Conservation (phyloP, 305 asterid genomes). For the Solanum chacoense region DNA sequence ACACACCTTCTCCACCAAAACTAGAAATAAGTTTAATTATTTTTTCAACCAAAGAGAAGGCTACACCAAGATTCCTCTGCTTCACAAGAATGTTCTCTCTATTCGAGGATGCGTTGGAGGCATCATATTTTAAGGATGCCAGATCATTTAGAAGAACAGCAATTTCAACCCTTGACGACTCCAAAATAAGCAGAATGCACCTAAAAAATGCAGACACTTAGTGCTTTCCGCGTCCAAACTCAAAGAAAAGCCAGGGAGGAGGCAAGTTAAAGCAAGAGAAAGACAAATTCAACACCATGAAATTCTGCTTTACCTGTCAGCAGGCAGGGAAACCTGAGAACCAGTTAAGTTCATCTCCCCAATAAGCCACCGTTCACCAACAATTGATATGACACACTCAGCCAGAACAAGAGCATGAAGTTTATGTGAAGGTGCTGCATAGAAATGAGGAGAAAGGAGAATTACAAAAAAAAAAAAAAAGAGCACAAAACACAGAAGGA, state of each 20-base stretch:
- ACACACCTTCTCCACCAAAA: conserved; percentile 60
- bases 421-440: conserved; percentile 66
- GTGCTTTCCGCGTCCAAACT: not conserved
- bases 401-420: conserved; percentile 78
- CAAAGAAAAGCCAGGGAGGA: not conserved
- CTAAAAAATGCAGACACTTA: conserved; percentile 25
- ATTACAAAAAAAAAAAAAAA: not conserved
- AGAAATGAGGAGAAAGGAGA: conserved; percentile 3
- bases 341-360: conserved; percentile 37
- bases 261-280: conserved; percentile 1
- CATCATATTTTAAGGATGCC: conserved; percentile 72
- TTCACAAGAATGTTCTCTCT: conserved; percentile 35
- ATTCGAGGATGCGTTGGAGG: conserved; percentile 34
- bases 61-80: conserved; percentile 62
- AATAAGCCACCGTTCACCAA: conserved; percentile 79
- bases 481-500: not conserved
- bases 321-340: conserved; percentile 35
- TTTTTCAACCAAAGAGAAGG: conserved; percentile 74
- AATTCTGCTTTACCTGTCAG: conserved; percentile 43
- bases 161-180: conserved; percentile 85
- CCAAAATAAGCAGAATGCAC: conserved; percentile 78
- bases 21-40: conserved; percentile 62
- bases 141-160: conserved; percentile 84
- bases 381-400: conserved; percentile 50
- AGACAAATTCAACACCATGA: conserved; percentile 3